A percentile compares a stretch with the other conserved stretches of the same genome.
Evolutionary conservation across 352 stramenopile genomes (phyloP).

Genomic region (Phytophthora sansomeana): DNA sequence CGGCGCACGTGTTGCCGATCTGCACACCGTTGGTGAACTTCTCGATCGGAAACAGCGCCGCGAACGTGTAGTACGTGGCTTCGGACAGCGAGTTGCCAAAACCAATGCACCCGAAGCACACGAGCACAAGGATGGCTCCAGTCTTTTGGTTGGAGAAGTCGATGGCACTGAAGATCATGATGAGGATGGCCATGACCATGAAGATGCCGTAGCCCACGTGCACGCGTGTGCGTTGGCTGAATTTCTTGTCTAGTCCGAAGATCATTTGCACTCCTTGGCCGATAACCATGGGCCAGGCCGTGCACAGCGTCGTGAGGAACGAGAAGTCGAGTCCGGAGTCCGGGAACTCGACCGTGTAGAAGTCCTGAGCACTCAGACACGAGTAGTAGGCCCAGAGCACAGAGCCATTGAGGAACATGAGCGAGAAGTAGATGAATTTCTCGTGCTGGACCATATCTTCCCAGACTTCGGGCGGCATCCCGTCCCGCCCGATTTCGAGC

Average conservation of each 20-base stretch:
- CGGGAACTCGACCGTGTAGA: constrained; percentile 53
- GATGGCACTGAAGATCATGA: constrained; percentile 62
- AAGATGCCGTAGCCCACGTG: constrained; percentile 55
- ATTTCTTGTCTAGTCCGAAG: constrained; percentile 56
- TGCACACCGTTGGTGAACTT: constrained; percentile 78
- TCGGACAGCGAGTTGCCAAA: constrained; percentile 59
- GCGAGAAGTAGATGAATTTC: constrained; percentile 61
- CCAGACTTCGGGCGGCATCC: constrained; percentile 64
- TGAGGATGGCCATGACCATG: constrained; percentile 48
- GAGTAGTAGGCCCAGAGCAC: constrained; percentile 75
- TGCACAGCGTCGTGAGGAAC: constrained; percentile 60
- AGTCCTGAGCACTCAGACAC: constrained; percentile 67
- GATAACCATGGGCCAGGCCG: constrained; percentile 55
- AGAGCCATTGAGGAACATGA: constrained; percentile 74
- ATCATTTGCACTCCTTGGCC: constrained; percentile 55
- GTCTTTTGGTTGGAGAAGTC: constrained; percentile 47
- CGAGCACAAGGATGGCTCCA: constrained; percentile 48
- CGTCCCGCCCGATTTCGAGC: constrained; percentile 39
- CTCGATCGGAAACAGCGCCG: constrained; percentile 64
- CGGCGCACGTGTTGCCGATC: constrained; percentile 62
- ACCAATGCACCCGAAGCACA: constrained; percentile 53
- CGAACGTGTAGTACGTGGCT: constrained; percentile 61
- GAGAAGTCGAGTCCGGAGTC: constrained; percentile 54
- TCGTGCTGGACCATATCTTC: constrained; percentile 63
- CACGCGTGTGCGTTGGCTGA: too few relatives aligned